Evolutionary conservation across 2,329 filamentous ascomycete species (phyloP).

Genomic region (Magnaporthiopsis incrustans): DNA sequence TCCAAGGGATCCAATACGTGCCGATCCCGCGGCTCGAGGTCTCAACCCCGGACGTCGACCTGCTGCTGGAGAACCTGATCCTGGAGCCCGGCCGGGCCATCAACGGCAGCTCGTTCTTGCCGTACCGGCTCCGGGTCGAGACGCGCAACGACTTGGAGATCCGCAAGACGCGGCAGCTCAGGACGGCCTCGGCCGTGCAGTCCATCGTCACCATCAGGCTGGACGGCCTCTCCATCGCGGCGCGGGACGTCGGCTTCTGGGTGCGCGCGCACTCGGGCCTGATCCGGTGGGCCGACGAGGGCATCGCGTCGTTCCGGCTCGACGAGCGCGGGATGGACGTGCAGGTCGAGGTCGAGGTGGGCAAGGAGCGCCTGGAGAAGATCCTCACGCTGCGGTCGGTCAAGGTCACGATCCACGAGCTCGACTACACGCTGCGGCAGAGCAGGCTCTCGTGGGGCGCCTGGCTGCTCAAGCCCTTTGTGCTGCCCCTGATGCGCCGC

Average conservation of each 20-base stretch:
- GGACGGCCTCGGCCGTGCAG: slow-evolving; percentile 56
- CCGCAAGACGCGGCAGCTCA: slow-evolving; percentile 59
- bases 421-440: slow-evolving; percentile 68
- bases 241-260: slow-evolving; percentile 87
- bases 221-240: slow-evolving; percentile 74
- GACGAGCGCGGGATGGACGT: slow-evolving; percentile 76
- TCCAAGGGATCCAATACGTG: slow-evolving; percentile 74
- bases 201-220: slow-evolving; percentile 71
- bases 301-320: slow-evolving; percentile 76
- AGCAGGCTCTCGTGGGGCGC: slow-evolving; percentile 70
- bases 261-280: slow-evolving; percentile 70
- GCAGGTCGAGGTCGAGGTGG: slow-evolving; percentile 75
- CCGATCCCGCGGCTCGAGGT: slow-evolving; percentile 89
- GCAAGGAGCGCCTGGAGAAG: slow-evolving; percentile 68
- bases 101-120: slow-evolving; percentile 82
- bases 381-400: slow-evolving; percentile 72
- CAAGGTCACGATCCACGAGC: slow-evolving; percentile 75
- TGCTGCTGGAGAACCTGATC: slow-evolving; percentile 84
- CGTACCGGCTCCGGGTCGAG: slow-evolving; percentile 71
- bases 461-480: slow-evolving; percentile 76
- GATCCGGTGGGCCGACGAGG: slow-evolving; percentile 69
- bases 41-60: slow-evolving; percentile 72
- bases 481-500: slow-evolving; percentile 72
- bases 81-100: slow-evolving; percentile 80
- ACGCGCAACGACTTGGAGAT: slow-evolving; percentile 84